These are phyloP conservation scores for Penicillium sp. DNA, from an alignment of 2,329 filamentous ascomycete genomes.

Conservation along the genomic window DNA sequence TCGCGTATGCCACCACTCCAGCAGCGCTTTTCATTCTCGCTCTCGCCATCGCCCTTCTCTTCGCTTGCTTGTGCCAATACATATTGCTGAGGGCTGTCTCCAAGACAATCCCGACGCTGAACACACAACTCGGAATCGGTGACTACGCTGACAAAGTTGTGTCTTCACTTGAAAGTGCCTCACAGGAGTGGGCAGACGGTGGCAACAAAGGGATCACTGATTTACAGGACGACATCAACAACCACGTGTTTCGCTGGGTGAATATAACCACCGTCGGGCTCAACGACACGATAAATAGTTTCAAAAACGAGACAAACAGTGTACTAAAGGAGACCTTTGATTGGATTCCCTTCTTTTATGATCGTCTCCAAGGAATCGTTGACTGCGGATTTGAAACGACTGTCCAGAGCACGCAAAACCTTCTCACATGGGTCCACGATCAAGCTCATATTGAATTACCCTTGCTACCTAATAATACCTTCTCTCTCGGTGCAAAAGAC, in stretches of 20 bases:
- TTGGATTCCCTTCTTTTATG: constrained; percentile 72
- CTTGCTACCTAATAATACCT: constrained; percentile 75
- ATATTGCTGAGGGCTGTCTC: constrained; percentile 75
- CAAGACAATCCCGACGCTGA: constrained; percentile 75
- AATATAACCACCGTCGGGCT: constrained; percentile 79
- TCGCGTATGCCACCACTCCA: constrained; percentile 84
- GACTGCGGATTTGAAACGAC: constrained; percentile 89
- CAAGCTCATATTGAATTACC: constrained; percentile 84
- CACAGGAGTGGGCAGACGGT: constrained; percentile 73
- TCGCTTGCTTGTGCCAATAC: constrained; percentile 81
- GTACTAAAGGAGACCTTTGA: constrained; percentile 79
- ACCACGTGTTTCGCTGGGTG: constrained; percentile 85
- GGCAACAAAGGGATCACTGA: constrained; percentile 73
- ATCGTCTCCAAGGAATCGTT: constrained; percentile 77
- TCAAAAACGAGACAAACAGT: constrained; percentile 75
- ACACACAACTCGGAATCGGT: constrained; percentile 66
- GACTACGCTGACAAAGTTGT: constrained; percentile 81
- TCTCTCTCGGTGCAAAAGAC: constrained; percentile 75
- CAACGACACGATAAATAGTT: constrained; percentile 82
- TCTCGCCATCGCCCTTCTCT: constrained; percentile 78
- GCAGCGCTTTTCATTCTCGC: constrained; percentile 85
- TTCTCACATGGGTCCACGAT: constrained; percentile 90
- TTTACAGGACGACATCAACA: constrained; percentile 75
- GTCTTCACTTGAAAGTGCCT: constrained; percentile 71
- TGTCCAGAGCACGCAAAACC: constrained; percentile 80